phyloP scores from a whole-genome alignment of 1,284 basidiomycete genomes.

The Trichosporon sp. region DNA sequence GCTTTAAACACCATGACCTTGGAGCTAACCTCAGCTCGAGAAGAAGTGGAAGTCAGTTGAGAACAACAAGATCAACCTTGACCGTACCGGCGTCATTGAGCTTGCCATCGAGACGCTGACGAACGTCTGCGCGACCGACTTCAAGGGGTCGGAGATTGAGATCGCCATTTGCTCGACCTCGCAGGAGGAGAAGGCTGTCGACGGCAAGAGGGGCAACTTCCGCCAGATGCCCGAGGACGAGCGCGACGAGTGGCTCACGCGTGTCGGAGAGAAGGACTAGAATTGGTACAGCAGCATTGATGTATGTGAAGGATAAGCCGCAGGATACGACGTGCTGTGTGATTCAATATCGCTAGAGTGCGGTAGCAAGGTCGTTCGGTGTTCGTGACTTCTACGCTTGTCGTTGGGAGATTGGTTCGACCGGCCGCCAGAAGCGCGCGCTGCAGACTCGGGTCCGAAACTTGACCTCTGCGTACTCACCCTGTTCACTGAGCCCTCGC shows the following conservation, averaged over 20 bases:
- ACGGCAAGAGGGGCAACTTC: slow-evolving; percentile 63
- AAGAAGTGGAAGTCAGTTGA: slow-evolving; percentile 98
- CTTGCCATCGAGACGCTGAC: slow-evolving; percentile 93
- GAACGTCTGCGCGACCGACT: slow-evolving; percentile 88
- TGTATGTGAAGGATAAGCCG: slow-evolving; percentile 8
- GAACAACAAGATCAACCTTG: slow-evolving; percentile 59
- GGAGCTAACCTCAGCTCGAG: slow-evolving; percentile 61
- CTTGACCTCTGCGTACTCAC: no score
- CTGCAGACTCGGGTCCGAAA: no score
- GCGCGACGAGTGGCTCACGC: slow-evolving; percentile 76
- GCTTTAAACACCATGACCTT: slow-evolving; percentile 2
- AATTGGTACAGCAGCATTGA: slow-evolving; percentile 10
- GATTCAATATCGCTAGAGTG: no score
- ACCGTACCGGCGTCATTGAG: slow-evolving; percentile 81
- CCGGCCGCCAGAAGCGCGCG: no score
- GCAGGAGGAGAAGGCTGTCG: slow-evolving; percentile 34
- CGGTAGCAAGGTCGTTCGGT: no score
- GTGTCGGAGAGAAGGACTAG: slow-evolving; percentile 90
- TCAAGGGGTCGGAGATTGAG: slow-evolving; percentile 64
- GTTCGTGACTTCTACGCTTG: no score
- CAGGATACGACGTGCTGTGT: neutral
- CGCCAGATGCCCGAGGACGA: slow-evolving; percentile 77
- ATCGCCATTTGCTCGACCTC: slow-evolving; percentile 52
- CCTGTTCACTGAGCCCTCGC: no score
- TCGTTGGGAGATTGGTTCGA: no score